Evolutionary conservation across 805 yeast species (phyloP).

Genomic region (Candida cerambycidarum): DNA sequence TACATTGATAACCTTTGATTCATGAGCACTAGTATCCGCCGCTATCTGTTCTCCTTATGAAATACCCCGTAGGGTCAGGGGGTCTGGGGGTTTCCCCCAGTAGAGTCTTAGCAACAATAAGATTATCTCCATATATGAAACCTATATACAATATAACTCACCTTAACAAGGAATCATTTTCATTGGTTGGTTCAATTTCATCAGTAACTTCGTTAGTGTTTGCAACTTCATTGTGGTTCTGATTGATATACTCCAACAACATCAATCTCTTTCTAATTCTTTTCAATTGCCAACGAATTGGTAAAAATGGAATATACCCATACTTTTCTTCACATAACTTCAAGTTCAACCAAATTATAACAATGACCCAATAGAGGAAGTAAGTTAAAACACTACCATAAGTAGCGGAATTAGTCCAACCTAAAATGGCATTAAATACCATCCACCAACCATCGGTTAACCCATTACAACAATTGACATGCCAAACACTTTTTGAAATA

Average conservation of each 20-base stretch:
- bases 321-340: slow-evolving; percentile 37
- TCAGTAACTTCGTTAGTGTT: background rate
- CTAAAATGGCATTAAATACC: slow-evolving; percentile 45
- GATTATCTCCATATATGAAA: no score
- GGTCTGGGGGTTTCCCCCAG: no score
- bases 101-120: no score
- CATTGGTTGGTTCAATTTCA: background rate
- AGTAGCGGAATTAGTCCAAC: slow-evolving; percentile 49
- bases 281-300: slow-evolving; percentile 38
- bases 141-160: background rate
- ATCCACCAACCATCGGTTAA: slow-evolving; percentile 48
- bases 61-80: no score
- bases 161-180: slow-evolving; percentile 2
- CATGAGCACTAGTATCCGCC: no score
- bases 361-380: slow-evolving; percentile 37
- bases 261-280: slow-evolving; percentile 31
- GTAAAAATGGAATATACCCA: slow-evolving; percentile 39
- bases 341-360: slow-evolving; percentile 29
- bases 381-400: slow-evolving; percentile 42
- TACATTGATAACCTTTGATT: no score
- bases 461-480: slow-evolving; percentile 48
- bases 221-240: no score
- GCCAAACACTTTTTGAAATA: slow-evolving; percentile 42
- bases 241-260: slow-evolving; percentile 10
- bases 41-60: no score